These are phyloP conservation scores for Acephala macrosclerotiorum DNA, from an alignment of 2,329 filamentous ascomycete species.

Conservation along the genomic window DNA sequence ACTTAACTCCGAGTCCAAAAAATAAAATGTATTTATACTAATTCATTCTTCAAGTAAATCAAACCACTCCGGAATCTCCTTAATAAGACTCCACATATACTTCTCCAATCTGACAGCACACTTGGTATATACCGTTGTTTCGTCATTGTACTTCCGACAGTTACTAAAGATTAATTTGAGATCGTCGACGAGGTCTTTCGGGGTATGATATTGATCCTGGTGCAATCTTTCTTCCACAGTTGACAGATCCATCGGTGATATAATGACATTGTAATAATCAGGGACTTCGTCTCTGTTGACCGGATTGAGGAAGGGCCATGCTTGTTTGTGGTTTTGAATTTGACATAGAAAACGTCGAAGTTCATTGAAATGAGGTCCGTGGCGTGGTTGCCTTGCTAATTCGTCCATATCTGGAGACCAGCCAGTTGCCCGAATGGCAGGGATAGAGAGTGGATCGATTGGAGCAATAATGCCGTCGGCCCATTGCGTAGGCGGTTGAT, in stretches of 20 bases:
- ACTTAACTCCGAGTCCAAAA: too few relatives aligned
- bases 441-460: conserved; percentile 87
- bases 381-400: conserved; percentile 89
- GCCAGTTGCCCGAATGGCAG: conserved; percentile 88
- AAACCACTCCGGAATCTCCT: conserved; percentile 92
- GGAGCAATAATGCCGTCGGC: conserved; percentile 69
- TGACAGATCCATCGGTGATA: conserved; percentile 93
- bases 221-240: conserved; percentile 98
- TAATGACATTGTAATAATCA: conserved; percentile 99
- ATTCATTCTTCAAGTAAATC: conserved; percentile 46
- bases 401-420: conserved; percentile 99
- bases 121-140: conserved; percentile 94
- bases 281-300: conserved; percentile 96
- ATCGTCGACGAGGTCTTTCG: conserved; percentile 92
- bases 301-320: conserved; percentile 94
- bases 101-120: conserved; percentile 92
- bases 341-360: conserved; percentile 92
- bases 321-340: conserved; percentile 89
- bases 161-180: conserved; percentile 92
- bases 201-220: conserved; percentile 87
- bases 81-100: conserved; percentile 94
- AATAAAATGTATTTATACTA: too few relatives aligned
- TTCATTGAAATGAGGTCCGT: conserved; percentile 95
- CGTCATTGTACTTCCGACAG: conserved; percentile 95
- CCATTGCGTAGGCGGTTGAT: conserved; percentile 87